Evolutionary conservation across 345 rosid species (phyloP), one percentile per base, ranked within the genome.

Genomic region (Eucalyptus curtisii): DNA sequence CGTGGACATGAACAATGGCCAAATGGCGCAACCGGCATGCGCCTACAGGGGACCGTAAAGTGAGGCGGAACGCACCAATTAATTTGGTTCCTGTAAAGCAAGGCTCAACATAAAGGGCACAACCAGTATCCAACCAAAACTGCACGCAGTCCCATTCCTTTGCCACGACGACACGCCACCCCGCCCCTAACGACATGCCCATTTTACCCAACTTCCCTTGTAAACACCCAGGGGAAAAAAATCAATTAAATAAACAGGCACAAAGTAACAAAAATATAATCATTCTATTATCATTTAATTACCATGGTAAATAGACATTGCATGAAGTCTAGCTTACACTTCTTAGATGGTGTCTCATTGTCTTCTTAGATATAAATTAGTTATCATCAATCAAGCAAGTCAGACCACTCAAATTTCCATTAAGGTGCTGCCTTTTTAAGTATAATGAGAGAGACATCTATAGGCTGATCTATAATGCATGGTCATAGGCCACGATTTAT

Each of bases 201-300:
- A 16, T 17, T 49, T 86, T 86, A 31, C 64, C 87, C 48, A 52
- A 33, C 42, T 76, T 44, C 84, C 82, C 84, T 40, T 96, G 94
- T 11, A 92, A 87, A 88, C 11, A 85, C 31, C 48, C 48, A 87
- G 86, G 53, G 30, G 31, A 57, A 57, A 50, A 50, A 86, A 31
- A 40, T 85, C 45, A 22, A 50, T 15, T 44, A 22, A 82, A 22
- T 55, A 59, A n/a, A 53, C 11, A 76, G 84, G 84, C 84, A 76
- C 82, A 76, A 12, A 76, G 47, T 40, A 76, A 76, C 47, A 76
- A 76, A 22, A 20, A 76, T 40, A 25, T 20, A 40, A 76, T 20
- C 47, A 40, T 37, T 37, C 13, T 76, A 40, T 76, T 19, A 71
- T 71, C 82, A 37, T 71, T 37, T 7, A 71, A 71, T 37, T 40